These are phyloP conservation scores for Colletotrichum eleusines DNA, from an alignment of 2,329 filamentous ascomycete species.

Conservation along the genomic window DNA sequence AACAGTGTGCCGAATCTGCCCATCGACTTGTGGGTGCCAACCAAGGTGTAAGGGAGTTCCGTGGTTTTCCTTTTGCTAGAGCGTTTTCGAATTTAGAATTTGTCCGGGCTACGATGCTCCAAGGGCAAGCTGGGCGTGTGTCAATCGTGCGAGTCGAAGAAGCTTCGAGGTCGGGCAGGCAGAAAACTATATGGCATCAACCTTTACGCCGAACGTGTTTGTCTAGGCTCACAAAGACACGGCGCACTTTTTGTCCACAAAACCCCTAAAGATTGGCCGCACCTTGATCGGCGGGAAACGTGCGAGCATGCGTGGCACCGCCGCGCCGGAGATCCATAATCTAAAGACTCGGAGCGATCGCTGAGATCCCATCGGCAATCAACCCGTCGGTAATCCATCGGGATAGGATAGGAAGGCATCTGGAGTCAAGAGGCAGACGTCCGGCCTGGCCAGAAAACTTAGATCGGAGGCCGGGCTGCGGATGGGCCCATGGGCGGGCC, in stretches of 20 bases:
- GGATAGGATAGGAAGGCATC: no score
- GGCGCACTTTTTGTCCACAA: neutral
- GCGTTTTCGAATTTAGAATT: neutral
- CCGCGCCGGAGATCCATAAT: neutral
- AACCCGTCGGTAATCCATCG: no score
- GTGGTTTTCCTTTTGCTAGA: neutral
- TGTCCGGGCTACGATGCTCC: neutral
- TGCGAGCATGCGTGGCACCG: neutral
- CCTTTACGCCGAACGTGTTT: neutral
- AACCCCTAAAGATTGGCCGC: neutral
- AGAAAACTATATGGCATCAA: neutral
- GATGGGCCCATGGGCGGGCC: conserved; percentile 1
- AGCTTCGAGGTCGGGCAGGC: neutral
- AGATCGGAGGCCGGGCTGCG: conserved; percentile 21
- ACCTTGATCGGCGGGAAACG: neutral
- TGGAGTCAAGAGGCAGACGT: no score
- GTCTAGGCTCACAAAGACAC: neutral
- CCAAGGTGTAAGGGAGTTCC: neutral
- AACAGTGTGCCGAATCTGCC: neutral
- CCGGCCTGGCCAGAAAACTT: conserved; percentile 25
- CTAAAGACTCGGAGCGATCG: neutral
- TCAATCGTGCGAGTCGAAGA: neutral
- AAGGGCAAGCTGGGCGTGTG: neutral
- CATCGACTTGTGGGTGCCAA: neutral
- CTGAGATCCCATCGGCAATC: neutral